A percentile compares a stretch with the other conserved stretches of the same genome.
Evolutionary conservation across 1,139 yeast species (phyloP).

Genomic region (Magnusiomyces suaveolens): DNA sequence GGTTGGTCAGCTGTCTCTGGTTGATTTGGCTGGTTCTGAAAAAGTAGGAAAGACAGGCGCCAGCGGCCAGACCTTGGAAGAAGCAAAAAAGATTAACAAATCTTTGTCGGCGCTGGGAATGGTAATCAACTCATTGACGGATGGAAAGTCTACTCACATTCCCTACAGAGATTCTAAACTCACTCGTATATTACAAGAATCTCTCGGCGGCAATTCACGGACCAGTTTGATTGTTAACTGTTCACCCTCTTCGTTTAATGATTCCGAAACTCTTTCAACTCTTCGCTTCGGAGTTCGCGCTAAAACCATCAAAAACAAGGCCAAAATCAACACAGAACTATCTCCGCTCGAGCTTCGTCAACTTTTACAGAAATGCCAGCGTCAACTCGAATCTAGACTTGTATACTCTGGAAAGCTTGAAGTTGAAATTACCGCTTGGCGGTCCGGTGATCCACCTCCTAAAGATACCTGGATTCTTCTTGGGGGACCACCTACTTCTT

Average conservation of each 20-base stretch:
- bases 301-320: slow-evolving; percentile 57
- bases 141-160: slow-evolving; percentile 52
- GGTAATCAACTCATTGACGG: slow-evolving; percentile 73
- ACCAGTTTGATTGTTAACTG: slow-evolving; percentile 74
- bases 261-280: slow-evolving; percentile 64
- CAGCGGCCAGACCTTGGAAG: slow-evolving; percentile 64
- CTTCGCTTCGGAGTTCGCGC: slow-evolving; percentile 76
- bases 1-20: slow-evolving; percentile 61
- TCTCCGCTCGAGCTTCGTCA: slow-evolving; percentile 48
- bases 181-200: slow-evolving; percentile 73
- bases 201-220: slow-evolving; percentile 79
- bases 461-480: slow-evolving; percentile 29
- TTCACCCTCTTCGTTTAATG: slow-evolving; percentile 56
- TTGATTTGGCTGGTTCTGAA: slow-evolving; percentile 86
- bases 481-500: slow-evolving; percentile 1
- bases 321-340: slow-evolving; percentile 60
- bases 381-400: slow-evolving; percentile 39
- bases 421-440: slow-evolving; percentile 41
- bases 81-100: slow-evolving; percentile 74
- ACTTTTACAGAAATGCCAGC: slow-evolving; percentile 42
- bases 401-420: slow-evolving; percentile 43
- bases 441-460: slow-evolving; percentile 38
- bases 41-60: slow-evolving; percentile 80
- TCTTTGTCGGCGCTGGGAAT: slow-evolving; percentile 72
- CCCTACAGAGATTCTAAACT: slow-evolving; percentile 81